Percentiles rank a stretch among this genome's conserved stretches.
These are phyloP conservation scores for Sordariomycetes sp. DNA, from an alignment of 2,329 filamentous ascomycete genomes.

Conservation along the genomic window DNA sequence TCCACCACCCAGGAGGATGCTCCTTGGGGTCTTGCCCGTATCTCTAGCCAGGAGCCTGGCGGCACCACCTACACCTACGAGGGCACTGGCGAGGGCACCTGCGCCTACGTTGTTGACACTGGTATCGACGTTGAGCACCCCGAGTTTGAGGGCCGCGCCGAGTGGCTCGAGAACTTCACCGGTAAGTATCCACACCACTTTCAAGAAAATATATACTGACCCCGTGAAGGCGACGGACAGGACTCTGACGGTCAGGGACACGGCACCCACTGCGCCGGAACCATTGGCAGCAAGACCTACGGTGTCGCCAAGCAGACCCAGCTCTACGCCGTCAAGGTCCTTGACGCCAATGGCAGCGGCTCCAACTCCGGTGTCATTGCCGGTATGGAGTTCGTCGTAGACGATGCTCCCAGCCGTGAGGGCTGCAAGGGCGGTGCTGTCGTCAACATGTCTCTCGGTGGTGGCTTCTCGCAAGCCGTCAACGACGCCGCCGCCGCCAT, in stretches of 20 bases:
- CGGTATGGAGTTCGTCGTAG: conserved; percentile 31
- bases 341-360: conserved; percentile 22
- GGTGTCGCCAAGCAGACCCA: conserved; percentile 28
- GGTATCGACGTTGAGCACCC: conserved; percentile 24
- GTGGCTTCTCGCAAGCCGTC: conserved; percentile 29
- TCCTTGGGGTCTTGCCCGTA: conserved; percentile 25
- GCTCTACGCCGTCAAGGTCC: conserved; percentile 34
- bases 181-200: too few species aligned
- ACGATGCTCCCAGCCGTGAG: conserved; percentile 20
- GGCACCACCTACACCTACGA: conserved; percentile 19
- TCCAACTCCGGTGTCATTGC: conserved; percentile 30
- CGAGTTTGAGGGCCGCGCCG: conserved; percentile 17
- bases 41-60: conserved; percentile 18
- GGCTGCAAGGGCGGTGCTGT: conserved; percentile 34
- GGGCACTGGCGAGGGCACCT: conserved; percentile 23
- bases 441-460: conserved; percentile 47
- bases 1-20: conserved; percentile 20
- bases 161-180: conserved; percentile 10
- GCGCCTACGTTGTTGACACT: conserved; percentile 32
- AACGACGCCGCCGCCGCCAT: conserved; percentile 39
- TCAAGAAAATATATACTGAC: too few species aligned
- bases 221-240: conserved; percentile 12
- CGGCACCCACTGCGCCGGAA: conserved; percentile 21
- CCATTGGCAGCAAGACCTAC: conserved; percentile 13
- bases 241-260: conserved; percentile 21